Evolutionary conservation across 257 asterid species (phyloP), one percentile per base, ranked within the genome.

Genomic region (Leonotis leonurus): DNA sequence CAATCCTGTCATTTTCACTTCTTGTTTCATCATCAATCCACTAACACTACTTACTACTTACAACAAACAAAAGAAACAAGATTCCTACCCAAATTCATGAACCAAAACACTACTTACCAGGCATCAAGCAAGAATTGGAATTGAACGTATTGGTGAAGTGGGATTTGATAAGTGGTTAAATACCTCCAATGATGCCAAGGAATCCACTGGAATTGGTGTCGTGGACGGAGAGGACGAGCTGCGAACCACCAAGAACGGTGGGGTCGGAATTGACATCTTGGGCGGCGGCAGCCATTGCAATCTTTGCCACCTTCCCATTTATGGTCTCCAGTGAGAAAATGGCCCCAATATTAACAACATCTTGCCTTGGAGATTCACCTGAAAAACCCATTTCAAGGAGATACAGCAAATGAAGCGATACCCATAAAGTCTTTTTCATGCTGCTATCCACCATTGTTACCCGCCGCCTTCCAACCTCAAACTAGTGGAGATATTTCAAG

Each of bases 231-330:
- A 86, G 85, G 18, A 32, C 64, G 16, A 89, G 59, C 12, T 73
- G 71, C n/a, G 70, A 82, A 13, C 81, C 79, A 4, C 76, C 68
- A 30, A 84, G 91, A 60, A 84, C 1, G 54, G 50, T 77, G 14
- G 86, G 76, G 40, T 89, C 85, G 21, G 95, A 77, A 56, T 89
- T 86, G 3, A 89, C 72, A 67, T 86, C 97, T 16, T 79, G 75
- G 20, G 85, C 86, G 0, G 97, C 97, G 56, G 95, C 95, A 2
- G 72, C 41, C 89, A 89, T 86, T 16, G 94, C 95, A 43, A 89
- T 80, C 70, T 70, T 77, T 8, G 95, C 80, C 4, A 86, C 95
- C 52, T 61, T 77, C 62, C 95, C 96, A n/a, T 64, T 80, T 16
- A 77, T 78, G 12, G 84, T 80, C 17, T 69, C 74, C 21, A 84